Conservation (phyloP, 805 yeast species). For the Cyberlindnera mississippiensis region DNA sequence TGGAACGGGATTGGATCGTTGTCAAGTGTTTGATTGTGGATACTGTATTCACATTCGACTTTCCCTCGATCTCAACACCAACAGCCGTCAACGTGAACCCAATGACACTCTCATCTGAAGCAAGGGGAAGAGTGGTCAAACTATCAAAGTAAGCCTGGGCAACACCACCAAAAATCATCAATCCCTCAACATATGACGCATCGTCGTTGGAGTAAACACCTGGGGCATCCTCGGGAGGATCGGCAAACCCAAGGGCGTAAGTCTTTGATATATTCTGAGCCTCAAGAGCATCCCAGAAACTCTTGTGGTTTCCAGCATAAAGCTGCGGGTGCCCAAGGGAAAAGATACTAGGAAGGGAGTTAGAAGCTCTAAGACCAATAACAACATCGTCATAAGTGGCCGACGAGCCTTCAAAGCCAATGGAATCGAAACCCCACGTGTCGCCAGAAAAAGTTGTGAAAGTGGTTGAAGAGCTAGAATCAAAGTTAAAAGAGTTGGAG, state of each 20-base stretch:
- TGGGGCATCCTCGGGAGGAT: constrained; percentile 11
- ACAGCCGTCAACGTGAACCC: constrained; percentile 13
- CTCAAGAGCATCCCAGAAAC: constrained; percentile 9
- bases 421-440: constrained; percentile 14
- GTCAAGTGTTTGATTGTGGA: constrained; percentile 9
- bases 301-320: neutral
- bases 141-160: constrained; percentile 7
- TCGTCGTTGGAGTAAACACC: constrained; percentile 8
- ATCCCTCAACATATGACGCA: constrained; percentile 5
- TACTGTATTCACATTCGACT: constrained; percentile 6
- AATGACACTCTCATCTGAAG: constrained; percentile 1
- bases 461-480: constrained; percentile 3
- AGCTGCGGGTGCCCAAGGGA: constrained; percentile 11
- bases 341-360: constrained; percentile 5
- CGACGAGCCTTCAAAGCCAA: constrained; percentile 9
- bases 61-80: constrained; percentile 2
- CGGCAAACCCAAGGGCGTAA: constrained; percentile 11
- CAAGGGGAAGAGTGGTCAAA: constrained; percentile 13
- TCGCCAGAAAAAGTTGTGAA: constrained; percentile 1
- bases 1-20: constrained; percentile 6
- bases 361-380: constrained; percentile 9
- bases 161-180: constrained; percentile 14
- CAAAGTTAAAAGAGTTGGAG: constrained; percentile 4
- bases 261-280: neutral
- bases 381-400: constrained; percentile 4